Base-by-base conservation (phyloP, 495 filamentous ascomycete species). In the Amniculicola lignicola region DNA sequence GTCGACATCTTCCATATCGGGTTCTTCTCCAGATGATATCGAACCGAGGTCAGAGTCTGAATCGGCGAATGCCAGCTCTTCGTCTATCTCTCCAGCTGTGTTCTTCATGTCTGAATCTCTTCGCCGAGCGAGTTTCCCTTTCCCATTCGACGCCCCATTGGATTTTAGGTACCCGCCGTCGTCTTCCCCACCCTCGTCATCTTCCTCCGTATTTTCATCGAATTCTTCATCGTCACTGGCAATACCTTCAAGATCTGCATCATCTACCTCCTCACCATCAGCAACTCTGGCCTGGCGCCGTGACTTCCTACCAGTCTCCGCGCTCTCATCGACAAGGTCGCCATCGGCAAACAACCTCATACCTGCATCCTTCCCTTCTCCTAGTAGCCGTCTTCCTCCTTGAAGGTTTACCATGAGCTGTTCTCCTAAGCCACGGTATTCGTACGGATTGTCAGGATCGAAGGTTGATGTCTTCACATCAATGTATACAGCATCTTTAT, bases 11-110 rank as follows among this genome's bases (percentile, higher is more conserved):
- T 90, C 82, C 2, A 85, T 58, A 15, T 79, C 75, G 44, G 79
- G 76, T 25, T 82, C 81, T 11, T 81, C 82, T 3, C 75, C 84
- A 2, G 79, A 93, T 25, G 79, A 94, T 29, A 95, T 72, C 12
- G 93, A 96, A 11, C 93, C 93, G 2, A 97, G 74, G 68, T 97
- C 94, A 5, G 92, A 96, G 66, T 98, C 93, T 63, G 87, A 93
- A 63, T 97, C 91, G 1, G 92, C 91, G 69, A 96, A 98, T n/a
- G 81, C 86, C 58, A 96, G 54, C 46, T 83, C 81, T 35, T 65
- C 61, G 19, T 40, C 37, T 7, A 7, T 33, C n/a, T 7, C n/a
- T 10, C 37, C 37, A 40, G 11, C 19, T 19, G 58, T 38, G 6
- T 81, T 85, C 28, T 84, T 82, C 11, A 76, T 72, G 27, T 82